Evolutionary conservation across 192 early-diverging fungal genomes (phyloP), one percentile per base, ranked within the genome.

Genomic region (Backusella liffmaniae): DNA sequence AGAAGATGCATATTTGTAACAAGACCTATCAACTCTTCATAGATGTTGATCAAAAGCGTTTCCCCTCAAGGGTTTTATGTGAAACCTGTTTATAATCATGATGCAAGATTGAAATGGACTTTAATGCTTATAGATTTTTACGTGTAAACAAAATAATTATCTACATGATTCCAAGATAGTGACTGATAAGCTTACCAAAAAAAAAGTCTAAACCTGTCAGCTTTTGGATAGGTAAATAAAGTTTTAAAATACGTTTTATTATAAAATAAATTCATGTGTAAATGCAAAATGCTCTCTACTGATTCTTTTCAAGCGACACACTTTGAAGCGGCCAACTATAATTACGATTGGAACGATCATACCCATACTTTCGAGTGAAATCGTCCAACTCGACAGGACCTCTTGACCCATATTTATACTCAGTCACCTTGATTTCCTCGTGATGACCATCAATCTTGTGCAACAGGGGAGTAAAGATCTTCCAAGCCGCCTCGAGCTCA

Each of bases 401-500:
- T 32, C 96, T 90, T 44, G 88, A 86, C 2, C 96, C 96, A 80
- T 90, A 96, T 62, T 87, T 80, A 82, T 98, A 98, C 4, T 88
- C 86, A 59, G 90, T 79, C 4, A 95, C 83, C 23, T 81, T 73
- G 9, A 87, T 67, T 23, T 81, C 71, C 9, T 77, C 72, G 3
- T 80, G 53, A 66, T 83, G 80, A 8, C 67, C 49, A 74, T 97
- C 94, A 78, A 98, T 95, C 76, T 92, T 81, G 87, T 98, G 96
- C 74, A 99, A 83, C 35, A 98, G 84, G 6, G 98, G 98, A 0
- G 98, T 99, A 80, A 99, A 98, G 59, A 99, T 96, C 83, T 94
- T 93, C 98, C 98, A 99, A 2, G 98, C 96, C 68, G 92, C 95
- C 78, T 96, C 96, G n/a, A 99, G 86, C 86, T 97, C 95, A 83